phyloP scores from a whole-genome alignment of 2,329 filamentous ascomycete genomes.

The Sporothrix euskadiensis region DNA sequence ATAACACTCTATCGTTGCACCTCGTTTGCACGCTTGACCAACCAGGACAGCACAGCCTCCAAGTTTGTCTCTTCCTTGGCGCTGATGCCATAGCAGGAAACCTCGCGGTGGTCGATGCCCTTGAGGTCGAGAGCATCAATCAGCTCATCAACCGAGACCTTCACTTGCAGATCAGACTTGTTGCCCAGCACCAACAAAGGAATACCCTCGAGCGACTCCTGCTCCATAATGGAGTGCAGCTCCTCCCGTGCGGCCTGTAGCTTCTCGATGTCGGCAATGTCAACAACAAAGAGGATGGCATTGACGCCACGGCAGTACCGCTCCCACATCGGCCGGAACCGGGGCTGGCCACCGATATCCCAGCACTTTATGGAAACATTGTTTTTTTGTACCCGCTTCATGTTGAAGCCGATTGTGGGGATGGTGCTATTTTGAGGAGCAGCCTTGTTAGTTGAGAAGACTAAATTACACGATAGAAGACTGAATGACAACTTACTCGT shows the following conservation, averaged over 20 bases:
- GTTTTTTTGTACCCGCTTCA: conserved; percentile 96
- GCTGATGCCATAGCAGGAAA: conserved; percentile 98
- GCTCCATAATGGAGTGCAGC: conserved; percentile 83
- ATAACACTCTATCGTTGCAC: conserved; percentile 58
- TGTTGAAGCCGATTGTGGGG: conserved; percentile 97
- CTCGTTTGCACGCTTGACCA: conserved; percentile 74
- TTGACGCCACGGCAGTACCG: conserved; percentile 96
- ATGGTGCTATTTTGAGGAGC: conserved; percentile 69
- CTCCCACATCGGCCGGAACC: conserved; percentile 99
- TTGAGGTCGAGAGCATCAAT: conserved; percentile 92
- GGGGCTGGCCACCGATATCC: conserved; percentile 95
- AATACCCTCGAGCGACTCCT: conserved; percentile 82
- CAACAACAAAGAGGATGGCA: conserved; percentile 97
- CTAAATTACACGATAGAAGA: neutral
- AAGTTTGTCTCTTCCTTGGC: conserved; percentile 99
- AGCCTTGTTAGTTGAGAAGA: neutral
- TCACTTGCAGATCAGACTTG: conserved; percentile 92
- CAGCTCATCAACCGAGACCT: conserved; percentile 88
- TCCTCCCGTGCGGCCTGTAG: conserved; percentile 87
- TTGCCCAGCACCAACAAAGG: conserved; percentile 93
- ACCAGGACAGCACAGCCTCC: conserved; percentile 93
- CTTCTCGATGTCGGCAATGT: conserved; percentile 81
- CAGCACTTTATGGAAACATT: conserved; percentile 99
- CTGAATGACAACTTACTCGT: conserved; percentile 72
- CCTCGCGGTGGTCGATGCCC: conserved; percentile 84